Base-by-base conservation (phyloP, 768 basidiomycete species). In the Termitomyces sp. region DNA sequence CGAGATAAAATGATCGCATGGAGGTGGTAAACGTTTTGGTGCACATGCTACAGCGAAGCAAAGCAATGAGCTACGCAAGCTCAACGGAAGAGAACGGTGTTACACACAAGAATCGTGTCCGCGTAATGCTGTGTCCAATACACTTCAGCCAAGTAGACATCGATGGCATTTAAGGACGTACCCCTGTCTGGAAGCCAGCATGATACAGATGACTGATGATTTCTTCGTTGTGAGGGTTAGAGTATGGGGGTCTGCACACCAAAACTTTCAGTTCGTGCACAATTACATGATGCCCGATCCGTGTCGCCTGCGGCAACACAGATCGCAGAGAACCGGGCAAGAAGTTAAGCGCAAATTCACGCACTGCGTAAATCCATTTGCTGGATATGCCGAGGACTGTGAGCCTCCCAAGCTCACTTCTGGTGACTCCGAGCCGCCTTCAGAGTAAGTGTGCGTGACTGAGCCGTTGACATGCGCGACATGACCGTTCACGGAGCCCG, bases 1-100 rank as follows among this genome's bases (percentile, higher is more conserved):
- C 88, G 87, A 59, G 92, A 90, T 60, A 95, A 78, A 62, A 94
- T 87, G 71, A 95, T 88, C 61, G 87, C 84, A 74, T 94, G 90
- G 36, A 92, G 81, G 55, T 84, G 83, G 71, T 91, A 92, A 59
- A 79, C 76, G 71, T 82, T 82, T 77, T 87, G 83, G 67, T 85
- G 82, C 56, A 88, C 84, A 74, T 88, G 88, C 87, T 91, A 66
- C 39, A 58, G 58, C 50, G 31, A 59, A 43, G 42, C n/a, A n/a
- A 59, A 43, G 37, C 13, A 26, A 61, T 58, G 24, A 59, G 50
- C 44, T 31, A 58, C 22, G 29, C 34, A 56, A 26, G 22, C 32
- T 47, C 37, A 24, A 42, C 37, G 50, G 51, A 47, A 59, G 52
- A 46, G 36, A 48, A 48, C 27, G 26, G 48, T 26, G 44, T 42